These are phyloP conservation scores for Syzygium grande DNA, from an alignment of 345 rosid genomes.

Conservation along the genomic window DNA sequence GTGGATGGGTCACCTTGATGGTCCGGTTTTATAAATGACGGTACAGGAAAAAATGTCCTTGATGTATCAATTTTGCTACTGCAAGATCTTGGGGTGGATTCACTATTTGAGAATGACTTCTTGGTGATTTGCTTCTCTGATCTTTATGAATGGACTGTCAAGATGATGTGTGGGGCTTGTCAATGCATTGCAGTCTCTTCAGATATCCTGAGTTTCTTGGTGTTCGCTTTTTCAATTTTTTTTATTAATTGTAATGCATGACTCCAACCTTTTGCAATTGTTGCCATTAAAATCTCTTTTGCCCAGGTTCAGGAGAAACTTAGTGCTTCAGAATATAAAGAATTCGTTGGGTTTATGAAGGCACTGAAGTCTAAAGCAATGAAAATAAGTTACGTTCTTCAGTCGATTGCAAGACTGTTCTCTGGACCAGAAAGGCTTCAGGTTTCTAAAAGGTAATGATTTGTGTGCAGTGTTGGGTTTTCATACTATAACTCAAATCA, in stretches of 20 bases:
- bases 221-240: background rate
- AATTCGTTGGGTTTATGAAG: constrained; percentile 78
- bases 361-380: constrained; percentile 77
- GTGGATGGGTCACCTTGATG: background rate
- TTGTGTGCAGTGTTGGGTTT: background rate
- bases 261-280: background rate
- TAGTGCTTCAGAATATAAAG: constrained; percentile 60
- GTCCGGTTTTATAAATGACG: background rate
- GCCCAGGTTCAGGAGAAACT: constrained; percentile 70
- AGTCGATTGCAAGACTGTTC: constrained; percentile 59
- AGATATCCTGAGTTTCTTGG: background rate
- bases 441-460: constrained; percentile 61
- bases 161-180: background rate
- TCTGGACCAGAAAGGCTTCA: constrained; percentile 52
- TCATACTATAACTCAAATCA: background rate
- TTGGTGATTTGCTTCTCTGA: background rate
- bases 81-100: background rate
- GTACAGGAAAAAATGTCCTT: background rate
- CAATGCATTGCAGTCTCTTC: background rate
- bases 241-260: background rate
- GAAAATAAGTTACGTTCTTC: constrained; percentile 44
- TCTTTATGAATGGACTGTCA: background rate
- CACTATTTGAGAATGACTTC: background rate
- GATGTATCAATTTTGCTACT: background rate
- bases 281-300: background rate